phyloP scores from a whole-genome alignment of 257 asterid genomes.

The Coffea canephora region DNA sequence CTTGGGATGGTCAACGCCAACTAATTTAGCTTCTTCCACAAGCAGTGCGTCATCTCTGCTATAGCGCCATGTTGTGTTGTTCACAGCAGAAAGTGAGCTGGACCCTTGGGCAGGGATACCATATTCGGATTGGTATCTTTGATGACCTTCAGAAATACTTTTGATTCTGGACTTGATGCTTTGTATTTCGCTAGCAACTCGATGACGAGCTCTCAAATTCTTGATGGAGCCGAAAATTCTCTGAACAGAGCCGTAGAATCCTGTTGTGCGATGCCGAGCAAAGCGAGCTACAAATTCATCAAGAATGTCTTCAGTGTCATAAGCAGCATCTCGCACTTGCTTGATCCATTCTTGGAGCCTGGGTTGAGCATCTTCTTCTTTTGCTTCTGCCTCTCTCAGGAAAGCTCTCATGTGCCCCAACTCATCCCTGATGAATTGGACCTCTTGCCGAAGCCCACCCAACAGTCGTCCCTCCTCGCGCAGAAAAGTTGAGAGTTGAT shows the following conservation, averaged over 20 bases:
- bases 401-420: constrained; percentile 31
- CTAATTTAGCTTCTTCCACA: constrained; percentile 20
- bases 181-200: constrained; percentile 10
- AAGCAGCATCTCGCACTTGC: too few relatives aligned
- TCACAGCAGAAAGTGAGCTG: neutral
- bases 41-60: constrained; percentile 15
- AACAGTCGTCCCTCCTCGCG: constrained; percentile 12
- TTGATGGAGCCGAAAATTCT: too few relatives aligned
- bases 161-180: constrained; percentile 10
- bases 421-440: constrained; percentile 24
- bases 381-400: constrained; percentile 16
- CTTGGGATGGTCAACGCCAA: constrained; percentile 22
- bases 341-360: too few relatives aligned
- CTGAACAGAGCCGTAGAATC: too few relatives aligned
- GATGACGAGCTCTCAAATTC: neutral
- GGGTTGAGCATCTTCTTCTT: too few relatives aligned
- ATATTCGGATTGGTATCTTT: constrained; percentile 12
- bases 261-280: too few relatives aligned
- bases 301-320: too few relatives aligned
- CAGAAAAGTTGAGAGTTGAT: constrained; percentile 23
- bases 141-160: constrained; percentile 17
- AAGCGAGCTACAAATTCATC: too few relatives aligned
- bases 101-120: neutral
- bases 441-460: constrained; percentile 16
- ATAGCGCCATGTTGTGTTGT: neutral